Evolutionary conservation across 305 asterid species (phyloP), one percentile per base, ranked within the genome.

Genomic region (Fraxinus xanthoxyloides): DNA sequence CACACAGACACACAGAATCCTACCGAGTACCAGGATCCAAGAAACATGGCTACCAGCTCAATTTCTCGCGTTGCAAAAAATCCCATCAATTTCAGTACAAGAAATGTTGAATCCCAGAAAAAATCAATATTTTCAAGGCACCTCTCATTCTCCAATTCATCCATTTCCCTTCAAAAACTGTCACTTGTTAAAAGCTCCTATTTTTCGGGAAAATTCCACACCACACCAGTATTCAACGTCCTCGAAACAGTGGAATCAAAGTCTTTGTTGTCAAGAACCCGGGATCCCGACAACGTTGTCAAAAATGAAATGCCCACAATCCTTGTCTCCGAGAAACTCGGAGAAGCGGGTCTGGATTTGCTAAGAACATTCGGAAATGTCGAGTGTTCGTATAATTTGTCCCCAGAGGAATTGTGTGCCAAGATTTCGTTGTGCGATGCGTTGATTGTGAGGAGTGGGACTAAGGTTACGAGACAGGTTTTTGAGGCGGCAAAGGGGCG

Each of bases 311-410:
- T 85, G 88, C 98, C 97, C 7, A 91, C 94, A 21, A 91, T 95
- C 79, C 87, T 95, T 23, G 98, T 95, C 79, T 92, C 99, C 95
- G 99, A 95, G 90, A 93, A 95, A 81, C 92, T 95, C 15, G 99
- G 99, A 87, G 98, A 93, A 23, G 97, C 94, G 1, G 99, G 99
- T 5, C 84, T 95, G 0, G 89, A 89, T 43, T 85, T 95, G 87
- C 92, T 95, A 69, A 85, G 93, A 30, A 48, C 83, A 79, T 90
- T 82, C 63, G 95, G 93, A 2, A 87, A 90, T 32, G 91, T 95
- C 1, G 97, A 93, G 76, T 93, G 98, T 61, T 74, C 88, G 34
- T 95, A 95, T 76, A 84, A 90, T 65, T 77, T 95, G 86, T 86
- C 98, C 0, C 95, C 88, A 1, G 93, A 92, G 78, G 93, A 92